Conservation (phyloP, 306 rosid species). For the Gastrolobium villosum region DNA sequence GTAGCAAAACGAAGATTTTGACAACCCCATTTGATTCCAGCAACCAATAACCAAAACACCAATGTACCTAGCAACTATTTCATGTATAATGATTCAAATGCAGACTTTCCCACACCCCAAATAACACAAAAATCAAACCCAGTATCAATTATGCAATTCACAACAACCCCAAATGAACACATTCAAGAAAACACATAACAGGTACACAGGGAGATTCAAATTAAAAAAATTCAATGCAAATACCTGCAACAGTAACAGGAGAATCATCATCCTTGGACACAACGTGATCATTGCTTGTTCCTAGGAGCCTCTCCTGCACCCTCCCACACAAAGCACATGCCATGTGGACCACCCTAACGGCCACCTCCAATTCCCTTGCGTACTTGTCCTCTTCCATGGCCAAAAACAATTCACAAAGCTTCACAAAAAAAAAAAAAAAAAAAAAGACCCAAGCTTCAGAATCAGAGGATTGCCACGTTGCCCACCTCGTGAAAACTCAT, state of each 20-base stretch:
- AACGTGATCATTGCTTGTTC: conserved; percentile 54
- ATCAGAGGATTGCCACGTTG: conserved; percentile 33
- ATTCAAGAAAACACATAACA: neutral
- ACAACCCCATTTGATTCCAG: conserved; percentile 32
- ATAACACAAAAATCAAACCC: conserved; percentile 12
- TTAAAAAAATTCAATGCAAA: conserved; percentile 26
- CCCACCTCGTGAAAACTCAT: conserved; percentile 43
- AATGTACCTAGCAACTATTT: neutral
- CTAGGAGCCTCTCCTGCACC: conserved; percentile 73
- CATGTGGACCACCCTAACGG: conserved; percentile 87
- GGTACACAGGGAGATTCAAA: neutral
- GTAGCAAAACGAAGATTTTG: conserved; percentile 6
- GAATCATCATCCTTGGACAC: conserved; percentile 91
- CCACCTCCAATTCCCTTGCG: conserved; percentile 78
- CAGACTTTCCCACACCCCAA: conserved; percentile 26
- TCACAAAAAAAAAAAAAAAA: neutral
- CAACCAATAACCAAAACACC: neutral
- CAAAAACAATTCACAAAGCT: conserved; percentile 33
- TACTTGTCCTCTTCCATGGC: conserved; percentile 68
- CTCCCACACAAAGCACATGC: conserved; percentile 83
- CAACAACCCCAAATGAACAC: conserved; percentile 7
- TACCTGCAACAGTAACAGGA: conserved; percentile 95
- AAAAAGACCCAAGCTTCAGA: conserved; percentile 27
- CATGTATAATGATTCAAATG: conserved; percentile 27
- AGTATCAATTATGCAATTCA: conserved; percentile 19